These are phyloP conservation scores for Colletotrichum sansevieriae DNA, from an alignment of 2,329 filamentous ascomycete genomes.

Conservation along the genomic window DNA sequence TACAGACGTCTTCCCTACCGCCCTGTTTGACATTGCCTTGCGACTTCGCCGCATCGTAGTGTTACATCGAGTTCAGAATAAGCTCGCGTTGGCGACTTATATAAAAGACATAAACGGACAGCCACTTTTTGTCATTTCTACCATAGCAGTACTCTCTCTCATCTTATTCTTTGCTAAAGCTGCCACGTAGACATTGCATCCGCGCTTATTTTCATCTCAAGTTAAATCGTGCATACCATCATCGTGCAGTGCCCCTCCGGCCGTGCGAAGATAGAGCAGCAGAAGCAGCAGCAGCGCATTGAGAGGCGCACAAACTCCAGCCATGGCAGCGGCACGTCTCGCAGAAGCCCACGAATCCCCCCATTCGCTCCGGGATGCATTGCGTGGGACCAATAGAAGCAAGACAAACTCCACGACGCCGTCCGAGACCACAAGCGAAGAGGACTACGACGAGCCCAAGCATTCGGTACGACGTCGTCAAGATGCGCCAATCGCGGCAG, in stretches of 20 bases:
- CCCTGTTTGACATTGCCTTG: not conserved
- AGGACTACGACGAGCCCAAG: slow-evolving; percentile 57
- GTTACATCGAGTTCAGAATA: slow-evolving; percentile 15
- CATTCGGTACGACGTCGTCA: slow-evolving; percentile 5
- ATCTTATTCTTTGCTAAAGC: not conserved
- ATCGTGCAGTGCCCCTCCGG: not conserved
- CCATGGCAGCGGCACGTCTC: slow-evolving; percentile 2
- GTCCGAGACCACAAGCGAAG: slow-evolving; percentile 59
- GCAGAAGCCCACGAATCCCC: slow-evolving; percentile 14
- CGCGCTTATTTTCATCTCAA: slow-evolving; percentile 25
- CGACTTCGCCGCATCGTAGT: slow-evolving; percentile 6
- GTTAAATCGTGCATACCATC: slow-evolving; percentile 16
- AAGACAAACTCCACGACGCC: slow-evolving; percentile 33
- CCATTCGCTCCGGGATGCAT: slow-evolving; percentile 44
- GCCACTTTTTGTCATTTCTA: not conserved
- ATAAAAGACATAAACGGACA: not conserved
- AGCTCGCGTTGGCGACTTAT: not conserved
- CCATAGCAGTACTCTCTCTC: not conserved
- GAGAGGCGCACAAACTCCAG: not conserved
- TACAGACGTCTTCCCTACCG: not conserved
- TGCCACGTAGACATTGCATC: not conserved
- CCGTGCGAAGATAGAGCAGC: slow-evolving; percentile 1
- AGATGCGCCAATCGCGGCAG: not conserved
- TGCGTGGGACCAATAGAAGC: slow-evolving; percentile 33
- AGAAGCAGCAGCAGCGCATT: not conserved